Evolutionary conservation across 75 land plant genomes (phyloP).

Genomic region (Pinus taeda): DNA sequence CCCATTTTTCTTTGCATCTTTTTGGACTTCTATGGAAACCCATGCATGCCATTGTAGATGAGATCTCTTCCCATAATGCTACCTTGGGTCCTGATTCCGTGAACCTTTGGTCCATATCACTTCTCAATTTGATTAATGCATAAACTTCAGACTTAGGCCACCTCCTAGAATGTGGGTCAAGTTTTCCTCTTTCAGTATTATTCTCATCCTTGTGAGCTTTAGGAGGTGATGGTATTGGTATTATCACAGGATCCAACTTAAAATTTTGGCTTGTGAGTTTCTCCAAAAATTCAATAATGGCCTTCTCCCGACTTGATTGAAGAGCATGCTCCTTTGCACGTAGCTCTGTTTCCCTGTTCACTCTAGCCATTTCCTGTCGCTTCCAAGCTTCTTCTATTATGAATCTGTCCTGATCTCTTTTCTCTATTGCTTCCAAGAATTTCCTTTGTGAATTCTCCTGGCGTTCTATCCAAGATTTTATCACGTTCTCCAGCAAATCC

Average conservation of each 20-base stretch:
- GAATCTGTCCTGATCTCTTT: conserved; percentile 43
- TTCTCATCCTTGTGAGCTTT: not conserved
- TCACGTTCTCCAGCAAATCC: conserved; percentile 45
- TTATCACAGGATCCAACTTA: conserved; percentile 22
- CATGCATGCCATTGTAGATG: conserved; percentile 36
- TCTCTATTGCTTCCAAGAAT: conserved; percentile 57
- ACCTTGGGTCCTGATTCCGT: conserved; percentile 48
- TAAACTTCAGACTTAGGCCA: conserved; percentile 78
- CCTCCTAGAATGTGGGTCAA: conserved; percentile 23
- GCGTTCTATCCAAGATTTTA: conserved; percentile 48
- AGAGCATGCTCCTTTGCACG: conserved; percentile 42
- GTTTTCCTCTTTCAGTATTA: not conserved
- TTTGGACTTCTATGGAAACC: conserved; percentile 61
- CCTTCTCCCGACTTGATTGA: conserved; percentile 45
- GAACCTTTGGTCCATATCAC: conserved; percentile 48
- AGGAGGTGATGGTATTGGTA: not conserved
- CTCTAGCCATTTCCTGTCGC: conserved; percentile 39
- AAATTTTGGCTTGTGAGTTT: conserved; percentile 55
- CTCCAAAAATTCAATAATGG: conserved; percentile 49
- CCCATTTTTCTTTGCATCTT: conserved; percentile 92
- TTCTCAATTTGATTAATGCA: conserved; percentile 57
- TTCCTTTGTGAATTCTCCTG: conserved; percentile 50
- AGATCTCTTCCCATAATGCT: conserved; percentile 81
- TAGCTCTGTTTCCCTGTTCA: conserved; percentile 33
- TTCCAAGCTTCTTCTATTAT: conserved; percentile 56